A percentile compares a stretch with the other conserved stretches of the same genome.
phyloP scores from a whole-genome alignment of 345 rosid genomes.

The Punica granatum region DNA sequence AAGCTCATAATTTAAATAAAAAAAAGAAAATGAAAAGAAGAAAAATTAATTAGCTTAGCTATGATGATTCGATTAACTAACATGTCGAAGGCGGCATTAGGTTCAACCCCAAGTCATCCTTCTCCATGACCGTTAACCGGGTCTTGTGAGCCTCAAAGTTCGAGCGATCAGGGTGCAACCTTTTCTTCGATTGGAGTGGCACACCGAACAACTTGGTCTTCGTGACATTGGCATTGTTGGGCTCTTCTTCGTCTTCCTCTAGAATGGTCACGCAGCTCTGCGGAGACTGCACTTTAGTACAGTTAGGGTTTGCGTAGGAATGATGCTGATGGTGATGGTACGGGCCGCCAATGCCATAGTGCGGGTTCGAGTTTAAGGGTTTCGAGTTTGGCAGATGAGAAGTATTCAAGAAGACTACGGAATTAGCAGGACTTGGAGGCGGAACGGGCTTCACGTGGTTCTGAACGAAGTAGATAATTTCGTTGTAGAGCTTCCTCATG shows the following conservation, averaged over 20 bases:
- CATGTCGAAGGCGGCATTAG: conserved; percentile 62
- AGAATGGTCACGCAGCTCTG: conserved; percentile 10
- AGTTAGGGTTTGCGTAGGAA: conserved; percentile 31
- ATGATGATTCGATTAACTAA: neutral
- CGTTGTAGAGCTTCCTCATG: conserved; percentile 85
- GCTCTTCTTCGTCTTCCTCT: conserved; percentile 20
- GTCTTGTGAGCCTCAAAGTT: conserved; percentile 41
- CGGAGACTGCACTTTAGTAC: conserved; percentile 10
- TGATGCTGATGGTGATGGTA: conserved; percentile 18
- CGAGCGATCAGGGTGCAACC: conserved; percentile 11
- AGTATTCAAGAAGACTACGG: neutral
- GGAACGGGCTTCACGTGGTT: conserved; percentile 83
- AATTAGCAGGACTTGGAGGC: conserved; percentile 36
- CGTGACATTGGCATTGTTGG: conserved; percentile 1
- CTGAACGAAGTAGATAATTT: conserved; percentile 85
- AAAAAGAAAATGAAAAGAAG: neutral
- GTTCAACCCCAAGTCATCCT: conserved; percentile 74
- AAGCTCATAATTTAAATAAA: neutral
- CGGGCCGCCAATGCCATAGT: neutral
- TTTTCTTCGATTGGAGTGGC: conserved; percentile 60
- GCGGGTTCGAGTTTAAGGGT: neutral
- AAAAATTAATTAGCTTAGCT: neutral
- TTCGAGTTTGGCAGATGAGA: neutral
- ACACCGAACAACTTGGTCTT: conserved; percentile 70
- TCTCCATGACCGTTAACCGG: conserved; percentile 52